Evolutionary conservation across 1,284 basidiomycete species (phyloP), one percentile per base, ranked within the genome.

Genomic region (Tilletia indica): DNA sequence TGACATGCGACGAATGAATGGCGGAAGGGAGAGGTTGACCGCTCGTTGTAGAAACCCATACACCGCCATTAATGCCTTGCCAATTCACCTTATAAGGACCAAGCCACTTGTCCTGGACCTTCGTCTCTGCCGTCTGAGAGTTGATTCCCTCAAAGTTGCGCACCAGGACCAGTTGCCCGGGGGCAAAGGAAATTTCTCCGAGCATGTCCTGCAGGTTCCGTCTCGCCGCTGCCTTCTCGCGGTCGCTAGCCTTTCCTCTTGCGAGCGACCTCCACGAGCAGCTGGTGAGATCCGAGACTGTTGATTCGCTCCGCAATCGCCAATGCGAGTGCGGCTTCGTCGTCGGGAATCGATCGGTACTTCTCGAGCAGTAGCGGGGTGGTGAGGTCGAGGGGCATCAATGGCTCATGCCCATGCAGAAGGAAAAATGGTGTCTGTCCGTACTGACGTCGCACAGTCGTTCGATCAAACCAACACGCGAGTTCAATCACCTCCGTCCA

Each of bases 201-300:
- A 54, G 51, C 4, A 19, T 19, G 51, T 54, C 51, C 16, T 54
- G 51, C 25, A 54, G 51, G 51, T 54, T 54, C 51, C 51, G 51
- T 8, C 16, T 5, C 6, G 51, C 51, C 51, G 51, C 4, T 19
- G 51, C 6, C 51, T 31, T 5, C 4, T 4, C 19, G 4, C 51
- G 51, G 4, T 4, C 51, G 6, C n/a, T 19, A n/a, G 51, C 51
- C n/a, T 31, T 54, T 54, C 5, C 5, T 5, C 51, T 54, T 54
- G 5, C 25, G 51, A 6, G 51, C 51, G 8, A 54, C 6, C 6
- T 54, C 51, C 5, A 54, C 19, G 16, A 54, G 4, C 4, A n/a
- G 19, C 25, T 54, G 4, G 51, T 54, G 51, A 4, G 51, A 4
- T 6, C 16, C 51, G 5, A 54, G 16, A 8, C 16, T 19, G 16